Base-by-base conservation (phyloP, 495 filamentous ascomycete genomes). In the Trichoderma asperelloides region DNA sequence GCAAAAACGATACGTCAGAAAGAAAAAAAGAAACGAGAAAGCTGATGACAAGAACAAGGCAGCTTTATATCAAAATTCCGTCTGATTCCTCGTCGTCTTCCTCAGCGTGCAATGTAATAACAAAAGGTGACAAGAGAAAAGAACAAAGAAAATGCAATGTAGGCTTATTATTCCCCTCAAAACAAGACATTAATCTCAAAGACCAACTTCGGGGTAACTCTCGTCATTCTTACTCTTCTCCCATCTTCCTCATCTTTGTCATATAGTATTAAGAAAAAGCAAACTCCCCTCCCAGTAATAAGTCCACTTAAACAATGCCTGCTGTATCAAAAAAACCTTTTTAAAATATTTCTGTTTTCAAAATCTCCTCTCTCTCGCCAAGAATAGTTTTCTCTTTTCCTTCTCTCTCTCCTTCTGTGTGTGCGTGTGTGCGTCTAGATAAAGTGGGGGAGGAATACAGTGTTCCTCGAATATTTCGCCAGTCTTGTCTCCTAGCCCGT, bases 291-390 rank as follows among this genome's bases (percentile, higher is more conserved):
- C 43, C n/a, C 43, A 60, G 23, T 11, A 16, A 28, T 18, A 23
- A 60, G 13, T 51, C 47, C n/a, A 51, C 47, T 51, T 51, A 21
- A 60, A 60, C 55, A 60, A 60, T 60, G 55, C 55, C 55, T 60
- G 55, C 55, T 60, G 25, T 60, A 60, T 60, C 55, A 18, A n/a
- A n/a, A n/a, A n/a, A n/a, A 30, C 55, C 55, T 18, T 27, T 60
- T 28, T 21, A 2, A 21, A 7, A 21, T 4, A 28, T 30, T 60
- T 28, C 28, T 28, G 3, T 60, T 28, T 60, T 11, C 13, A 47
- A 47, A n/a, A 18, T 3, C 5, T 8, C 33, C 21, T 51, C n/a
- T 23, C n/a, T 16, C 47, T 7, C 11, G 3, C 18, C 47, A 11
- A 51, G 18, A 21, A 30, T 60, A 7, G 30, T 16, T 12, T 28